Evolutionary conservation across 441 rosid species (phyloP).

Genomic region (Brassica hybrid): DNA sequence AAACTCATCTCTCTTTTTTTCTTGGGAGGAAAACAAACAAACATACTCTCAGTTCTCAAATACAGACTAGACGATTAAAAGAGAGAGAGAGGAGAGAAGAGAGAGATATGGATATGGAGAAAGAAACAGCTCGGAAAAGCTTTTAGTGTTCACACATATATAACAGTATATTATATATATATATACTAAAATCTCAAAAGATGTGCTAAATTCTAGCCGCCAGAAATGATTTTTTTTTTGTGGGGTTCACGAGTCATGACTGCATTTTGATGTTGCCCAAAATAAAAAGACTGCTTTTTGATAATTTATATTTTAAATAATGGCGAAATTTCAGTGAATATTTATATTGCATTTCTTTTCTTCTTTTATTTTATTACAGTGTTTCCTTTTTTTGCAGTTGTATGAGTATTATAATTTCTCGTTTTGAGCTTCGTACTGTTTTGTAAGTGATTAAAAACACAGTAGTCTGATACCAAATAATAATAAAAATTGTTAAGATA

Average conservation of each 20-base stretch:
- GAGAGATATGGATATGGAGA: background rate
- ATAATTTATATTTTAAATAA: background rate
- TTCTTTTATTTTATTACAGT: background rate
- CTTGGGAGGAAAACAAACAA: background rate
- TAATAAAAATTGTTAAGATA: too few relatives aligned
- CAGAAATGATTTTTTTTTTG: constrained; percentile 22
- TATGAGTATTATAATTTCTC: background rate
- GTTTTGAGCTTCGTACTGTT: too few relatives aligned
- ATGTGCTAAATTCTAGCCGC: constrained; percentile 15
- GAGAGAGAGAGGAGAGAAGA: background rate
- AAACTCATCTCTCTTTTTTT: constrained; percentile 41
- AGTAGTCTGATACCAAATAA: background rate
- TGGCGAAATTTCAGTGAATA: background rate
- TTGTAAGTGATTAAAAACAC: too few relatives aligned
- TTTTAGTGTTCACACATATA: constrained; percentile 6
- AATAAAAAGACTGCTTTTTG: background rate
- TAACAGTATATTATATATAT: background rate
- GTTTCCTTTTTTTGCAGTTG: background rate
- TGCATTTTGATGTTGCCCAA: background rate
- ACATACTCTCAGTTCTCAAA: background rate
- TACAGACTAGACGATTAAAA: background rate
- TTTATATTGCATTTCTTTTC: background rate
- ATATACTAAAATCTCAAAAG: background rate
- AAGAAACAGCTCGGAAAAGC: background rate
- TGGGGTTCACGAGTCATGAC: constrained; percentile 15